These are phyloP conservation scores for Penicillium canariense DNA, from an alignment of 495 filamentous ascomycete genomes.

Conservation along the genomic window DNA sequence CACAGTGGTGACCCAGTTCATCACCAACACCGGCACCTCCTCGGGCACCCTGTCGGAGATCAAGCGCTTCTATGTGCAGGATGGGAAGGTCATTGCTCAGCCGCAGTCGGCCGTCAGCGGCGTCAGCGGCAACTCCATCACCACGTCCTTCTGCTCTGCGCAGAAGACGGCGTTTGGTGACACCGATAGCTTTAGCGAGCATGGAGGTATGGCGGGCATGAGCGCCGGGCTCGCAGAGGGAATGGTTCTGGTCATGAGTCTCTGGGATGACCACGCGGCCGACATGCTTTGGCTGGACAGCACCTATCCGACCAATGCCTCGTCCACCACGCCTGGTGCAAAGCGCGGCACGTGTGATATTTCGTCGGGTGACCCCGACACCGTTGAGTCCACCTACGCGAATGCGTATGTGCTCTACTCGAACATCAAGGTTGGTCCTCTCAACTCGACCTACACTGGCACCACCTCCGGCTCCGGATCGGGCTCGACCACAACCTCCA, in stretches of 20 bases:
- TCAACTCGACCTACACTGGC: constrained; percentile 57
- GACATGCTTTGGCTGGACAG: constrained; percentile 88
- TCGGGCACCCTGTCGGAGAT: constrained; percentile 59
- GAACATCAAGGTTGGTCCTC: constrained; percentile 67
- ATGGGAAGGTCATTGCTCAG: constrained; percentile 61
- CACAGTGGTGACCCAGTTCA: constrained; percentile 72
- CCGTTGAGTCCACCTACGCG: constrained; percentile 54
- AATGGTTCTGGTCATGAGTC: constrained; percentile 75
- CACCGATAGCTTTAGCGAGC: constrained; percentile 51
- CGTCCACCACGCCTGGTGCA: constrained; percentile 57
- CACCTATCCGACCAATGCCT: constrained; percentile 60
- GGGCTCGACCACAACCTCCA: constrained; percentile 14
- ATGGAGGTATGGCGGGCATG: constrained; percentile 62
- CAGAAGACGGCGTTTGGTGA: constrained; percentile 64
- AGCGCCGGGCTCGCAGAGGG: constrained; percentile 51
- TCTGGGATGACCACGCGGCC: constrained; percentile 75
- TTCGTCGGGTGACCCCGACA: constrained; percentile 59
- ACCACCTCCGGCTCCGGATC: constrained; percentile 8
- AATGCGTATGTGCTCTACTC: constrained; percentile 62
- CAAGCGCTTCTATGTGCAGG: constrained; percentile 70
- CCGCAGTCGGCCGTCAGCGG: constrained; percentile 51
- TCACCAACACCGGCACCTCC: constrained; percentile 53
- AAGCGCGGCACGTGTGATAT: constrained; percentile 67
- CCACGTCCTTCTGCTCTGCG: constrained; percentile 55
- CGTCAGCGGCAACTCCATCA: constrained; percentile 57